These are phyloP conservation scores for Quercus cerris DNA, from an alignment of 306 rosid species.

Conservation along the genomic window DNA sequence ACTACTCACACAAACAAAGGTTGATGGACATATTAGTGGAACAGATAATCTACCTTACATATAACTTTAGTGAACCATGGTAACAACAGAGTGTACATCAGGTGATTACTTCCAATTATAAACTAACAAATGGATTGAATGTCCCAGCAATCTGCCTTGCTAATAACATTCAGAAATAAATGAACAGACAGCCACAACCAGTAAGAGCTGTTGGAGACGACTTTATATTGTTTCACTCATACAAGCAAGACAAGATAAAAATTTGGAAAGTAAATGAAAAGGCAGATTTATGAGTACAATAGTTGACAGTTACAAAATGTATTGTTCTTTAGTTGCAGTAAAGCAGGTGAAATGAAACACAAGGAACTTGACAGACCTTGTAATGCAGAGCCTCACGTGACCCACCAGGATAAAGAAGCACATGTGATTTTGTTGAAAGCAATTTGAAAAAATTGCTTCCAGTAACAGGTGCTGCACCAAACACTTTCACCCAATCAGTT, in stretches of 20 bases:
- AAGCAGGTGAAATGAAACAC: neutral
- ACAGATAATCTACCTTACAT: neutral
- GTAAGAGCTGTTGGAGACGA: neutral
- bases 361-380: constrained; percentile 54
- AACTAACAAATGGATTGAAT: neutral
- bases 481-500: constrained; percentile 58
- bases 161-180: neutral
- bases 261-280: neutral
- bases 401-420: constrained; percentile 96
- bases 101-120: neutral
- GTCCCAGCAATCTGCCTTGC: neutral
- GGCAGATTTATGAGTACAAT: neutral
- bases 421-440: constrained; percentile 66
- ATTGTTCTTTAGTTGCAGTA: neutral
- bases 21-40: neutral
- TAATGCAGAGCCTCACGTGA: constrained; percentile 88
- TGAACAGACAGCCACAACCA: neutral
- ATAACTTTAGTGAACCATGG: neutral
- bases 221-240: neutral
- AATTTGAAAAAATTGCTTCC: constrained; percentile 61
- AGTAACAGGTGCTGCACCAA: constrained; percentile 81
- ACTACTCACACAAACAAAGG: neutral
- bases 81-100: neutral
- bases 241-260: neutral
- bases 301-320: neutral